Evolutionary conservation across 148 eudicot genomes (phyloP).

Genomic region (Spergularia bocconei): DNA sequence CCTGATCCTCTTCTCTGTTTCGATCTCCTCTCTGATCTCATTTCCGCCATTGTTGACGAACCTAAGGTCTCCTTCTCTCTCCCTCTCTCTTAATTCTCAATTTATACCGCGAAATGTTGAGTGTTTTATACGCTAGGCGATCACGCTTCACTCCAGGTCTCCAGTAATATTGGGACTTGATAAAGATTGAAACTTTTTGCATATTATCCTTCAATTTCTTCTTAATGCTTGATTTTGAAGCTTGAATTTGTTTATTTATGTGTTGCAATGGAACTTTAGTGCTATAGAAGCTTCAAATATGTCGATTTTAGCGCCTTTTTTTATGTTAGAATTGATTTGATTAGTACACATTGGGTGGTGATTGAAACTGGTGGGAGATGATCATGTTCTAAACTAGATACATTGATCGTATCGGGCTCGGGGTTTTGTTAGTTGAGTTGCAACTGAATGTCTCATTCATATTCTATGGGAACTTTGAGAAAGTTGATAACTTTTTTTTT

Average conservation of each 20-base stretch:
- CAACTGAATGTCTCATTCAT: background rate
- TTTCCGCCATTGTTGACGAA: slow-evolving; percentile 72
- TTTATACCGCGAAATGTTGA: background rate
- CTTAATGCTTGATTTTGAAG: background rate
- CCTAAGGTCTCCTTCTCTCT: slow-evolving; percentile 63
- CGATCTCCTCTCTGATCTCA: slow-evolving; percentile 96
- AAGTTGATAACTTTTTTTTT: background rate
- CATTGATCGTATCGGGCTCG: background rate
- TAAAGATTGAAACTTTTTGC: background rate
- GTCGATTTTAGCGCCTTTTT: no score
- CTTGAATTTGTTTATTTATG: background rate
- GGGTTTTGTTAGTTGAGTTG: background rate
- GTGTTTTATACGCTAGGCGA: background rate
- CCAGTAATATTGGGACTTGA: background rate
- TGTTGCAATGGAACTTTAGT: background rate
- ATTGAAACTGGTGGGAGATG: background rate
- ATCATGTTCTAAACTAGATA: background rate
- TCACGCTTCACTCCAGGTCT: background rate
- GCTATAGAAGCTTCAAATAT: no score
- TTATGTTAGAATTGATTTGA: background rate
- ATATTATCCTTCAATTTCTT: background rate
- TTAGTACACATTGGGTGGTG: background rate
- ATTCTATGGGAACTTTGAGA: background rate
- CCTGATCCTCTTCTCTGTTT: slow-evolving; percentile 92
- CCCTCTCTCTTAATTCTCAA: background rate